phyloP scores from a whole-genome alignment of 495 filamentous ascomycete genomes.

The Annulohypoxylon maeteangense region DNA sequence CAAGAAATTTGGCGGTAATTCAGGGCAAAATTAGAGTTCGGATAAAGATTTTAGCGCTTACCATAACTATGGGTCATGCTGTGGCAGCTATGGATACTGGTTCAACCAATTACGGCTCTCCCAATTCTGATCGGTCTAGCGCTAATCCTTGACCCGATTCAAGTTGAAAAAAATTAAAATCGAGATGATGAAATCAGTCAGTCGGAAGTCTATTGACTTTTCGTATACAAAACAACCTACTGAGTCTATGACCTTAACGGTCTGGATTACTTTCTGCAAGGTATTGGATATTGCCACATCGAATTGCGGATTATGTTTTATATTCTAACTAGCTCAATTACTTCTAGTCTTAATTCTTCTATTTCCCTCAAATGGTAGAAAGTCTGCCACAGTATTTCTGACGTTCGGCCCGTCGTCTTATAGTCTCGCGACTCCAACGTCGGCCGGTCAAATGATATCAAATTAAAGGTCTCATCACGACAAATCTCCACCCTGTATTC shows the following conservation, averaged over 20 bases:
- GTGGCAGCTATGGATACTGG: background rate
- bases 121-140: slow-evolving; percentile 16
- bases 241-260: slow-evolving; percentile 1
- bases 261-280: background rate
- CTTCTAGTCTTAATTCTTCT: slow-evolving; percentile 9
- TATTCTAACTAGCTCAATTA: background rate
- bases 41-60: slow-evolving; percentile 14
- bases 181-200: slow-evolving; percentile 39
- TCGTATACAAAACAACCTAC: background rate
- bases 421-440: slow-evolving; percentile 15
- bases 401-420: slow-evolving; percentile 10
- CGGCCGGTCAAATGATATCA: slow-evolving; percentile 48
- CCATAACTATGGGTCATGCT: background rate
- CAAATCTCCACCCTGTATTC: slow-evolving; percentile 58
- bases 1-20: slow-evolving; percentile 42
- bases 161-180: slow-evolving; percentile 30
- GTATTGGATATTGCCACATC: background rate
- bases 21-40: slow-evolving; percentile 28
- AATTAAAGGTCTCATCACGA: slow-evolving; percentile 36
- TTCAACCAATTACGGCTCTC: slow-evolving; percentile 13
- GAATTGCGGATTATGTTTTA: background rate
- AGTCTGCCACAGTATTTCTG: slow-evolving; percentile 5
- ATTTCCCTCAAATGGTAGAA: slow-evolving; percentile 17
- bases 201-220: background rate
- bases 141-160: slow-evolving; percentile 8